Evolutionary conservation across 2,329 filamentous ascomycete genomes (phyloP), one percentile per base, ranked within the genome.

Genomic region (Colletotrichum horii): DNA sequence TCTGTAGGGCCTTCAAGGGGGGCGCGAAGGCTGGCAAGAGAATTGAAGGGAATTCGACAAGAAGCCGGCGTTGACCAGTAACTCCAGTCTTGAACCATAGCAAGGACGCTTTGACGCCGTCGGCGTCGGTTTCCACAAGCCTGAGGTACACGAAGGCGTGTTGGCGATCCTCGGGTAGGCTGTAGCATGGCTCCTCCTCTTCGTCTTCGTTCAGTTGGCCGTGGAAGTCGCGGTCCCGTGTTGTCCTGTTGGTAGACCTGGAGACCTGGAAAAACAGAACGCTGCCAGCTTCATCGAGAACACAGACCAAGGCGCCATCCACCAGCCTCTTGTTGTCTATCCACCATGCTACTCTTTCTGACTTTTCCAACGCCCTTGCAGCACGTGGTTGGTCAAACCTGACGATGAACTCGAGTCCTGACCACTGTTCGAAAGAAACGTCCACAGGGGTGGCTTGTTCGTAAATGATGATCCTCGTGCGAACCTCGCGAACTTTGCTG

Each of bases 21-120:
- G 90, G 89, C 30, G 87, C 83, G 77, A 94, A 93, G 0, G 91
- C 87, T 0, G 89, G 87, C 4, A 93, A 83, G 3, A 94, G 81
- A 6, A 93, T 83, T 0, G 89, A 90, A 0, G 91, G 92, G 71
- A 94, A 93, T 77, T 94, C 92, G 2, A 93, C 85, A 1, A 94
- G 84, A 19, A 78, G 81, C 48, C 79, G 78, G 26, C 74, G 68
- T 16, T 77, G 68, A 4, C 36, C 48, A 1, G 58, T 15, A 0
- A 75, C 79, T 36, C 78, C 73, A 11, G 74, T 68, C 16, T 77
- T 78, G 76, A 78, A 84, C 83, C 84, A 86, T 3, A 70, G 66
- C 8, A 85, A 78, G 3, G 79, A 78, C n/a, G 80, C 74, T 0
- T 66, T 11, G 3, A 83, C 56, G 28, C 82, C 80, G 8, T 76